Evolutionary conservation across 1,139 yeast species (phyloP), one percentile per base, ranked within the genome.

Genomic region (Nakaseomyces sp.): DNA sequence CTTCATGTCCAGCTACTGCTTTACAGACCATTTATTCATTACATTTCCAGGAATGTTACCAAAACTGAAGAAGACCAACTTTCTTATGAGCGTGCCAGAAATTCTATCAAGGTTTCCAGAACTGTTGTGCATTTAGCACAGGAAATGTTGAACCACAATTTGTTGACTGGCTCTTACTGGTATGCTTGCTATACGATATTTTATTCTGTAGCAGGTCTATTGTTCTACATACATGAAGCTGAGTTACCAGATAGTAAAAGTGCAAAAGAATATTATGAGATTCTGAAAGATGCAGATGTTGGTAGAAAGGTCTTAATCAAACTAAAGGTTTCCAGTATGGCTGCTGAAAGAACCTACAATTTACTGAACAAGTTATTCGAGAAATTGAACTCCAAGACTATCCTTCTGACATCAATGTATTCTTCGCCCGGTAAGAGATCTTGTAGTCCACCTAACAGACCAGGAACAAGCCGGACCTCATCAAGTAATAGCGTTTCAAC

Each of bases 1-100:
- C 70, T 88, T 46, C 93, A 87, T 58, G 86, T 88, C 48, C 89
- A 85, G 60, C 79, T 88, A 44, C 83, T 87, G 58, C 69, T 88
- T 19, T 89, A 89, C 60, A 76, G 97, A 43, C 97, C 96, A 1
- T 88, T 87, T 60, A 86, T 88, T 52, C 96, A 88, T 66, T 87
- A 82, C 60, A 74, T 86, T 44, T 72, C 80, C 2, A 50, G 55
- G 9, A 53, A 55, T 37, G 59, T 64, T 30, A 55, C 59, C 22
- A 57, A 60, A 16, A 60, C 67, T 7, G 65, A 66, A 35, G 62
- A 67, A n/a, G 78, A 79, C 50, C 65, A 72, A 33, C 64, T 72
- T 44, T 74, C 70, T 61, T 75, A 72, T 65, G 82, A 81, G 38
- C 73, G 91, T 53, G 95, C 95, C 0, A 73, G 83, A 53, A 86